These are phyloP conservation scores for Pezicula rhizophila DNA, from an alignment of 2,329 filamentous ascomycete genomes.

Conservation along the genomic window DNA sequence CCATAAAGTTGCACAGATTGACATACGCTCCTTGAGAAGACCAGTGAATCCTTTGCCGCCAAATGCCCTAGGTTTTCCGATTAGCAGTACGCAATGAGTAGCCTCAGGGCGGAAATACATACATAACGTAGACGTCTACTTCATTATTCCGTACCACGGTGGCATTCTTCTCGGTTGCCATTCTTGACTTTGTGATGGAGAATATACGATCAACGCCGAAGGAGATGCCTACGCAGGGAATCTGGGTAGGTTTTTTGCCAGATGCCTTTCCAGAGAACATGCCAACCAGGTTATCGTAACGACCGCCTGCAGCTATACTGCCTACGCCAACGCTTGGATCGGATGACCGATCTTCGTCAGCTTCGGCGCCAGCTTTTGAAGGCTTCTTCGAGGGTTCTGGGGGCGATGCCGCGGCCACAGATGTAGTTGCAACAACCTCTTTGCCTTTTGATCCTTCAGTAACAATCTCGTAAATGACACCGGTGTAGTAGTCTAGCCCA, in stretches of 20 bases:
- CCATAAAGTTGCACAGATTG: slow-evolving; percentile 72
- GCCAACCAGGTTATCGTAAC: slow-evolving; percentile 88
- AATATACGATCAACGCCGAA: slow-evolving; percentile 96
- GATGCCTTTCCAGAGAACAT: slow-evolving; percentile 77
- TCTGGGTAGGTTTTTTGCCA: slow-evolving; percentile 40
- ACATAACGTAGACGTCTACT: slow-evolving; percentile 88
- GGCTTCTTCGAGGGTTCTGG: slow-evolving; percentile 29
- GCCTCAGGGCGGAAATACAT: background rate
- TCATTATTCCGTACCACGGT: slow-evolving; percentile 59
- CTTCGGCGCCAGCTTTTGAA: slow-evolving; percentile 45
- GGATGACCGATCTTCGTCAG: slow-evolving; percentile 60
- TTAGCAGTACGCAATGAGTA: background rate
- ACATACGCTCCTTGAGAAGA: slow-evolving; percentile 77
- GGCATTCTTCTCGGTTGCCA: slow-evolving; percentile 55
- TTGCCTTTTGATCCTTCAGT: slow-evolving; percentile 66
- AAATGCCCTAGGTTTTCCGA: slow-evolving; percentile 47
- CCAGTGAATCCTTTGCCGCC: slow-evolving; percentile 80
- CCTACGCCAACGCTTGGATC: slow-evolving; percentile 81
- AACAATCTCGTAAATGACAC: slow-evolving; percentile 70
- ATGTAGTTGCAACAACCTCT: slow-evolving; percentile 27
- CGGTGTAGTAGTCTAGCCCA: slow-evolving; percentile 83
- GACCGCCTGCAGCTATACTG: slow-evolving; percentile 81
- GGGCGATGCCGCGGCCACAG: slow-evolving; percentile 32
- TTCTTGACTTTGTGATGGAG: slow-evolving; percentile 76
- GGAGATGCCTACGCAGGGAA: slow-evolving; percentile 86